A percentile compares a stretch with the other conserved stretches of the same genome.
These are phyloP conservation scores for Blastobotrys petasosporus DNA, from an alignment of 1,139 yeast species.

Conservation along the genomic window DNA sequence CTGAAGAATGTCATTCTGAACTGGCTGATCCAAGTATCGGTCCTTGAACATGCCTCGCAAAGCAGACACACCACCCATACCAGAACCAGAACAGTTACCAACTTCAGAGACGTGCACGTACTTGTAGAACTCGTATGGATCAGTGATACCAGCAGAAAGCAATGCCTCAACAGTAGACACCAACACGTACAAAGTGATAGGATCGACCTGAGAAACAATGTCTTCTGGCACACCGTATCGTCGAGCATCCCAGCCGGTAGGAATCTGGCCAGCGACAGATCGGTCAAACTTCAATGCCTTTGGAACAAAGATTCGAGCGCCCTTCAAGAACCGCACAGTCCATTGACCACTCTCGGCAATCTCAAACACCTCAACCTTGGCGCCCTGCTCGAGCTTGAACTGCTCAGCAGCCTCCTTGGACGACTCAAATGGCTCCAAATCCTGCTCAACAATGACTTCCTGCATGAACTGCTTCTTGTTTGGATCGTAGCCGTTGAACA, in stretches of 20 bases:
- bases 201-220: constrained; percentile 89
- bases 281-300: constrained; percentile 95
- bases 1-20: constrained; percentile 93
- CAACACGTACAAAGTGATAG: constrained; percentile 84
- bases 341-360: constrained; percentile 87
- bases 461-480: constrained; percentile 86
- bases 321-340: constrained; percentile 84
- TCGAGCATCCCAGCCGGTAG: constrained; percentile 96
- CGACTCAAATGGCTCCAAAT: constrained; percentile 90
- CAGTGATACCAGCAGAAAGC: constrained; percentile 89
- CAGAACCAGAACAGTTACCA: constrained; percentile 99
- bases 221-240: constrained; percentile 94
- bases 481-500: constrained; percentile 91
- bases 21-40: constrained; percentile 85
- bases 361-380: constrained; percentile 85
- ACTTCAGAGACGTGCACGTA: constrained; percentile 97
- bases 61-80: constrained; percentile 99
- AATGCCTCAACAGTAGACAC: constrained; percentile 95
- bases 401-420: constrained; percentile 94
- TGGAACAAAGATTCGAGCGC: constrained; percentile 86
- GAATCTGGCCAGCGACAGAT: constrained; percentile 97
- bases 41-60: constrained; percentile 97
- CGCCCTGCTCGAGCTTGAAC: constrained; percentile 91
- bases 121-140: constrained; percentile 96
- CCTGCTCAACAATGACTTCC: constrained; percentile 94